These are phyloP conservation scores for Cladophialophora bantiana DNA, from an alignment of 2,329 filamentous ascomycete species.

Conservation along the genomic window DNA sequence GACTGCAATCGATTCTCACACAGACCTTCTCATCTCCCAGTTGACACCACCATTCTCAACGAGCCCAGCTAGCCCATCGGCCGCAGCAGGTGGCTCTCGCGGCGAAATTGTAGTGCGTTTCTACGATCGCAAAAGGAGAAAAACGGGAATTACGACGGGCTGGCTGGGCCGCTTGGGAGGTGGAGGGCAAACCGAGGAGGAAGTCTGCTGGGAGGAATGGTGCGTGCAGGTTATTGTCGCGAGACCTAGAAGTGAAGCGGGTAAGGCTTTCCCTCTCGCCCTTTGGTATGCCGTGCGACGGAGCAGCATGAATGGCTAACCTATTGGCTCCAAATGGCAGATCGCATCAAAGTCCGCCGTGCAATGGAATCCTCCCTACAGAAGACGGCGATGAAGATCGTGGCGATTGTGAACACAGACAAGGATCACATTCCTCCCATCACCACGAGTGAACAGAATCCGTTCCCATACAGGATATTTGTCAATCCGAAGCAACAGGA, in stretches of 20 bases:
- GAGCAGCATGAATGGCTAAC: conserved; percentile 16
- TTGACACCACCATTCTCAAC: conserved; percentile 66
- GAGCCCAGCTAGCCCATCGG: conserved; percentile 41
- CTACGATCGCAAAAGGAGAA: conserved; percentile 88
- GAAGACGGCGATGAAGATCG: conserved; percentile 86
- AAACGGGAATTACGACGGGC: conserved; percentile 74
- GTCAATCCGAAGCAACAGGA: conserved; percentile 79
- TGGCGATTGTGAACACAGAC: conserved; percentile 83
- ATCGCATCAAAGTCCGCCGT: conserved; percentile 84
- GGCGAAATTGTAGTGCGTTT: conserved; percentile 88
- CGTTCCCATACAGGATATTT: conserved; percentile 92
- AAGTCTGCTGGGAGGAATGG: conserved; percentile 98
- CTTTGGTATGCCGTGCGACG: conserved; percentile 11
- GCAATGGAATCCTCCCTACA: conserved; percentile 91
- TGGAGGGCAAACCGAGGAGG: conserved; percentile 74
- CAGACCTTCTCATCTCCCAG: conserved; percentile 78
- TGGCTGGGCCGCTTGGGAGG: conserved; percentile 44
- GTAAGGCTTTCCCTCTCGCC: conserved; percentile 58
- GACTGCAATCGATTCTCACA: conserved; percentile 89
- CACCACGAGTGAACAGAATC: conserved; percentile 87
- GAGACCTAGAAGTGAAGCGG: conserved; percentile 84
- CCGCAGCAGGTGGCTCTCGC: conserved; percentile 65
- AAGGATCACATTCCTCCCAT: conserved; percentile 98
- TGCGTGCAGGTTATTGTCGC: conserved; percentile 91
- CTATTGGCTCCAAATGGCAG: conserved; percentile 53